Percentiles rank a stretch among this genome's conserved stretches.
phyloP scores from a whole-genome alignment of 176 grass and related monocot genomes.

The Elymus sibiricus region DNA sequence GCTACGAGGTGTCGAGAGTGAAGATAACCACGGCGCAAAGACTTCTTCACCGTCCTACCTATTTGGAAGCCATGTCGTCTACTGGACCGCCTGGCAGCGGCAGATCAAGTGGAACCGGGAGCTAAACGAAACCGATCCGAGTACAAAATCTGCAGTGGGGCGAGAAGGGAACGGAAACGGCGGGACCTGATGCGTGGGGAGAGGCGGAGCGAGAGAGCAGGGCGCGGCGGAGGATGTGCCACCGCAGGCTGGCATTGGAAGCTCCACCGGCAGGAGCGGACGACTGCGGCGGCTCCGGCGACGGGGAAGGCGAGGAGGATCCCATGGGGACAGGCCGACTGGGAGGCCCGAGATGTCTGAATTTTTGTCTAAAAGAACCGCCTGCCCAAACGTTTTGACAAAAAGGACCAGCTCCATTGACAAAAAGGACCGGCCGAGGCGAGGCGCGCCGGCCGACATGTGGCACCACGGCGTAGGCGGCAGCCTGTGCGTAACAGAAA shows the following conservation, averaged over 20 bases:
- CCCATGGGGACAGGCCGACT: constrained; percentile 28
- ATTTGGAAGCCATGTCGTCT: background rate
- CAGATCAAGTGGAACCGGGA: background rate
- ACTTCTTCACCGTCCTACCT: background rate
- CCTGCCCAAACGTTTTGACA: no score
- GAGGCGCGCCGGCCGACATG: no score
- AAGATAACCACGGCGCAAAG: background rate
- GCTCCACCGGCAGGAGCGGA: background rate
- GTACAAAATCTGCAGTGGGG: background rate
- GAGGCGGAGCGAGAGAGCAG: constrained; percentile 37
- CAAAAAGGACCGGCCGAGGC: no score
- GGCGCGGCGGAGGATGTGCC: constrained; percentile 62
- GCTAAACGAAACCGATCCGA: background rate
- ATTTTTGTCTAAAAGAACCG: no score
- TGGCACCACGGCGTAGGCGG: no score
- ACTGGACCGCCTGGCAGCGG: background rate
- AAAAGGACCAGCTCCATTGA: no score
- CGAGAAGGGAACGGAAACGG: background rate
- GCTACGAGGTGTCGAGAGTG: background rate
- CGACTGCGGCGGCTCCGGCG: background rate
- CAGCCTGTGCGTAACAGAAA: no score
- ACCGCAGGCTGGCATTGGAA: constrained; percentile 56
- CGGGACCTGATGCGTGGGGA: constrained; percentile 22
- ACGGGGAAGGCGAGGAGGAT: constrained; percentile 1
- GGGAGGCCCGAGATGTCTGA: background rate